Evolutionary conservation across 1,139 yeast genomes (phyloP).

Genomic region (Magnusiomyces fungicola): DNA sequence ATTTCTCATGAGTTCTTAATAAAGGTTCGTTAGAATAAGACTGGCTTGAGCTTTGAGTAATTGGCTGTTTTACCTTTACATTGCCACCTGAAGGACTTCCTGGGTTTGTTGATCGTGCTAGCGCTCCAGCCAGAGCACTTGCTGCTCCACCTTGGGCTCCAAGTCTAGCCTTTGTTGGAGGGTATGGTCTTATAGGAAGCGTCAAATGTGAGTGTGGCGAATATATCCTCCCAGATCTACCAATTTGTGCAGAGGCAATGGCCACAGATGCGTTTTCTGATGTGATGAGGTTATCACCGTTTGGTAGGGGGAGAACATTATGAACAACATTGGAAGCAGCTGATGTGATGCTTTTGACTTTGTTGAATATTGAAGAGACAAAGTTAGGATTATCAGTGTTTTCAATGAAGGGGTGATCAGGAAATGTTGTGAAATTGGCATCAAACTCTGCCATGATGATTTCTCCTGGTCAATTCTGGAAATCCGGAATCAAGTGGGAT

Average conservation of each 20-base stretch:
- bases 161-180: too few species aligned
- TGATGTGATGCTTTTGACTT: constrained; percentile 22
- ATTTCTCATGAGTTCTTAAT: too few species aligned
- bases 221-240: neutral
- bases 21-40: too few species aligned
- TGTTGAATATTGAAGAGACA: constrained; percentile 23
- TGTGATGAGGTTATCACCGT: neutral
- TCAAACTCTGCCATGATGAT: constrained; percentile 2
- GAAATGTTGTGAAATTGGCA: constrained; percentile 23
- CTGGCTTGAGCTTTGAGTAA: too few species aligned
- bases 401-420: constrained; percentile 24
- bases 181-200: too few species aligned
- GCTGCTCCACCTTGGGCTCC: too few species aligned
- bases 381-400: constrained; percentile 20
- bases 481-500: neutral
- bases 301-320: constrained; percentile 20
- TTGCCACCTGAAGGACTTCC: too few species aligned
- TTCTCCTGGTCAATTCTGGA: neutral
- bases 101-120: too few species aligned
- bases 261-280: neutral
- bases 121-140: neutral
- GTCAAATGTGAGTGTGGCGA: neutral
- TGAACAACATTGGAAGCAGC: constrained; percentile 27
- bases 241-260: neutral
- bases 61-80: too few species aligned